Conservation (phyloP, 1,139 yeast genomes). For the Sugiyamaella xylanicola region DNA sequence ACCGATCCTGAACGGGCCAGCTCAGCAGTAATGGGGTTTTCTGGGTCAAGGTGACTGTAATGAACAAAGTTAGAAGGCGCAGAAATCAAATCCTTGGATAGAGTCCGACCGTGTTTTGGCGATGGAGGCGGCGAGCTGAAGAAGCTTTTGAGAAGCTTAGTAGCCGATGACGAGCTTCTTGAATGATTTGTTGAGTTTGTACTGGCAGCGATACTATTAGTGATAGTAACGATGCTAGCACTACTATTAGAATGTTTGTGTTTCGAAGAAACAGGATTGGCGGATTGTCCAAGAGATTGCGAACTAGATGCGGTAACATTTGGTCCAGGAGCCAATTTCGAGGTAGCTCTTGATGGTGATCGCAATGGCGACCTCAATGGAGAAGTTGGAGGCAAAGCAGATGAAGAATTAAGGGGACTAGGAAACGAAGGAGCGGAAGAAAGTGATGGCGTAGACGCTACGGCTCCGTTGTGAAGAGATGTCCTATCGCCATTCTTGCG, state of each 20-base stretch:
- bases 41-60: slow-evolving; percentile 33
- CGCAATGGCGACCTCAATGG: background rate
- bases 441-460: no score
- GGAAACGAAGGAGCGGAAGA: background rate
- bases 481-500: no score
- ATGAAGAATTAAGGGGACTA: background rate
- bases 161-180: slow-evolving; percentile 14
- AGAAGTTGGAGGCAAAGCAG: background rate
- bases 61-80: slow-evolving; percentile 36
- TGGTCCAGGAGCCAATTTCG: background rate
- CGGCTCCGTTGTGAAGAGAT: no score
- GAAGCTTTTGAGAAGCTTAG: slow-evolving; percentile 20
- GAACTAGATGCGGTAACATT: no score
- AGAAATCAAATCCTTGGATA: slow-evolving; percentile 28
- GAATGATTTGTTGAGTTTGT: slow-evolving; percentile 1
- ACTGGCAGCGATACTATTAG: background rate
- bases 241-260: slow-evolving; percentile 17
- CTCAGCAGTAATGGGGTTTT: slow-evolving; percentile 4
- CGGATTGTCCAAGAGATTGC: slow-evolving; percentile 1
- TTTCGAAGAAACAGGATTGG: slow-evolving; percentile 2
- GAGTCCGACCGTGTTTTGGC: slow-evolving; percentile 10
- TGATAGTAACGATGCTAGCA: slow-evolving; percentile 5
- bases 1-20: background rate
- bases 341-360: background rate
- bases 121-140: slow-evolving; percentile 18